These are phyloP conservation scores for Candida albicans DNA, from an alignment of 1,139 yeast genomes.

Conservation along the genomic window DNA sequence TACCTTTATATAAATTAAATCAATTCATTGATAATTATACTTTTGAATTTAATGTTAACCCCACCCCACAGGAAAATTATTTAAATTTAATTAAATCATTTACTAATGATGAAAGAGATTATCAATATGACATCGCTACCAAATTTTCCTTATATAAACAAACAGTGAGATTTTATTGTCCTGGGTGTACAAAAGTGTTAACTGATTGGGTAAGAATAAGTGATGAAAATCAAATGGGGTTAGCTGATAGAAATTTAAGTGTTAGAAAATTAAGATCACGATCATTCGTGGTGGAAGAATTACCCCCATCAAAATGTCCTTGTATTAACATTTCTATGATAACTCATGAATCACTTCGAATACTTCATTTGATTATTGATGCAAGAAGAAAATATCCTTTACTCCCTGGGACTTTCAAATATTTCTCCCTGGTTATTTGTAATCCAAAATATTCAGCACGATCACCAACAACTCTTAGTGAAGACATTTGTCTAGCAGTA, in stretches of 20 bases:
- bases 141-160: constrained; percentile 3
- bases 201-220: constrained; percentile 16
- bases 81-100: background rate
- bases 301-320: no score
- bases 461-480: no score
- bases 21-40: constrained; percentile 23
- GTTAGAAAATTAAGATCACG: no score
- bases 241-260: constrained; percentile 17
- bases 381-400: no score
- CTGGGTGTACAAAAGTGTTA: constrained; percentile 17
- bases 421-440: no score
- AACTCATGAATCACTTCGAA: no score
- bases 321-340: no score
- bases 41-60: constrained; percentile 20
- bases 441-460: no score
- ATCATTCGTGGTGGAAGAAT: no score
- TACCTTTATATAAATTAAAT: constrained; percentile 25
- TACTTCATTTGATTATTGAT: no score
- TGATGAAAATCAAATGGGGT: constrained; percentile 18
- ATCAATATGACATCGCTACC: constrained; percentile 1
- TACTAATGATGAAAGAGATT: constrained; percentile 5
- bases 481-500: no score
- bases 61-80: background rate
- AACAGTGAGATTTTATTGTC: constrained; percentile 16
- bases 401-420: no score